Conservation (phyloP, 345 rosid species). For the Hibiscus mutabilis region DNA sequence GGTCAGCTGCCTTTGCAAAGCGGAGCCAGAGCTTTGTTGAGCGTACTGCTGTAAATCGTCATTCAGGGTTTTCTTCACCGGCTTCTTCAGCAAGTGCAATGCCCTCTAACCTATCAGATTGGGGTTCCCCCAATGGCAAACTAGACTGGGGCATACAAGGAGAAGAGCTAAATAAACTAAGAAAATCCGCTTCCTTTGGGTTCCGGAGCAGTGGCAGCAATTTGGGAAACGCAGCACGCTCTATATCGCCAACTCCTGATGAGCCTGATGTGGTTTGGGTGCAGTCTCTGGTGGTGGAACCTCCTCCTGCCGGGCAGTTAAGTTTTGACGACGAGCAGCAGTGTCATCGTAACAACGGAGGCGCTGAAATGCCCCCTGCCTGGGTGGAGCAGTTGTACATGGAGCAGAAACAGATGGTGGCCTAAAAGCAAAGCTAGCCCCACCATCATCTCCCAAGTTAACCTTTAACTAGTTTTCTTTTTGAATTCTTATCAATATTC, state of each 20-base stretch:
- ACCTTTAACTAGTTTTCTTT: conserved; percentile 29
- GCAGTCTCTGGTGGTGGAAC: conserved; percentile 57
- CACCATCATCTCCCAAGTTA: conserved; percentile 14
- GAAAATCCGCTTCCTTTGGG: conserved; percentile 67
- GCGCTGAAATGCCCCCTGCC: conserved; percentile 41
- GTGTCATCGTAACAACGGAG: conserved; percentile 29
- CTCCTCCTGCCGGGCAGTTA: conserved; percentile 23
- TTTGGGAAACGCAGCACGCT: conserved; percentile 11
- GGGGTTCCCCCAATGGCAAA: conserved; percentile 88
- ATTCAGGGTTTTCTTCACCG: conserved; percentile 30
- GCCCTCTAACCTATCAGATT: conserved; percentile 39
- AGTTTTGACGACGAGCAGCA: conserved; percentile 32
- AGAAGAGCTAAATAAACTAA: conserved; percentile 62
- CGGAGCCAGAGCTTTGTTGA: conserved; percentile 79
- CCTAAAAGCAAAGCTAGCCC: conserved; percentile 30
- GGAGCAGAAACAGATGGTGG: conserved; percentile 82
- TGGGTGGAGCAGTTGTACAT: conserved; percentile 77
- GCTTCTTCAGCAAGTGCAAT: conserved; percentile 25
- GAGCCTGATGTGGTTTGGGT: conserved; percentile 84
- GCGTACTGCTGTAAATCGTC: conserved; percentile 39
- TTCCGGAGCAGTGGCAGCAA: conserved; percentile 34
- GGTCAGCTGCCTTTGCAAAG: conserved; percentile 61
- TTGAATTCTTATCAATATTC: conserved; percentile 19
- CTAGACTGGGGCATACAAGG: conserved; percentile 77
- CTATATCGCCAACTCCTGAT: conserved; percentile 24